Conservation (phyloP, 148 eudicot genomes). For the Camellia sinensis region DNA sequence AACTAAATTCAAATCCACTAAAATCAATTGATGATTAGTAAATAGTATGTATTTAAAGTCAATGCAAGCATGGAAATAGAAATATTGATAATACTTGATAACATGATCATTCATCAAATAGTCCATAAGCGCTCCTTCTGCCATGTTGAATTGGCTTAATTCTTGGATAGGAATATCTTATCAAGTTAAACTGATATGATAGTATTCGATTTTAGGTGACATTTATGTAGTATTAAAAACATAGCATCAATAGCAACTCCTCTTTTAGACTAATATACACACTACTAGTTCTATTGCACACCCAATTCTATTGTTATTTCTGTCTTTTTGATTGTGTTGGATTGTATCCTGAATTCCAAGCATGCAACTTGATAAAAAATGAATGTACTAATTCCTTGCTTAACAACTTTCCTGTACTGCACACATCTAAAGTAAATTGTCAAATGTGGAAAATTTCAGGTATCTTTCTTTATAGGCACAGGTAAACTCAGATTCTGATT, state of each 20-base stretch:
- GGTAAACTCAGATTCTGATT: not conserved
- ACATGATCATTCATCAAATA: too few species aligned
- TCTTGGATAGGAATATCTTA: not conserved
- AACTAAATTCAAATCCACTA: too few species aligned
- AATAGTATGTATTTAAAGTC: too few species aligned
- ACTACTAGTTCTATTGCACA: not conserved
- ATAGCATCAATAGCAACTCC: not conserved
- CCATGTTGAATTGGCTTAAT: not conserved
- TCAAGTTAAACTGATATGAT: not conserved
- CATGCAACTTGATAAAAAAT: not conserved
- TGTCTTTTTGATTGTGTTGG: not conserved
- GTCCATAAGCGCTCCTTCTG: too few species aligned
- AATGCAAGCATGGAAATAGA: too few species aligned
- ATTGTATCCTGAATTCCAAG: not conserved
- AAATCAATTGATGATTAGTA: too few species aligned
- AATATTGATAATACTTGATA: too few species aligned
- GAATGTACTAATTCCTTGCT: not conserved
- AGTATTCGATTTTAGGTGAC: not conserved
- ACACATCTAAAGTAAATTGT: not conserved
- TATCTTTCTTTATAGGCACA: not conserved
- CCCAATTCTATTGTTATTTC: too few species aligned
- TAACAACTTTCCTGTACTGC: not conserved
- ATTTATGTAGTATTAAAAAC: not conserved
- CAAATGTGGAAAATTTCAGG: not conserved
- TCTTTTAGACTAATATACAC: not conserved